phyloP scores from a whole-genome alignment of 495 filamentous ascomycete genomes.

The Penicillium pancosmium region DNA sequence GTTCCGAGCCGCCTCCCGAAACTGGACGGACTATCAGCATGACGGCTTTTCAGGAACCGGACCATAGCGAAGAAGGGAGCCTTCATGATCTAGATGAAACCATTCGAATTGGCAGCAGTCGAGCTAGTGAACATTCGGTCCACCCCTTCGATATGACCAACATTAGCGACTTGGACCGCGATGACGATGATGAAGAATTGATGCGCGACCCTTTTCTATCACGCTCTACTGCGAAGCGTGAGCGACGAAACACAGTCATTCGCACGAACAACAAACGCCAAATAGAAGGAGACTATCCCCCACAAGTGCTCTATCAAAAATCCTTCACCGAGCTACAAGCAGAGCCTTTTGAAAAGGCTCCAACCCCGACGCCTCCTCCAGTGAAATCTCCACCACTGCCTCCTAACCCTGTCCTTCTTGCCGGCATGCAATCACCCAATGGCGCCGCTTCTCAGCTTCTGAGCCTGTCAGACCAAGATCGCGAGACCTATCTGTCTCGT shows the following conservation, averaged over 20 bases:
- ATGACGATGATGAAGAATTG: slow-evolving; percentile 35
- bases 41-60: slow-evolving; percentile 18
- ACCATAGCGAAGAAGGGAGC: slow-evolving; percentile 27
- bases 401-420: slow-evolving; percentile 13
- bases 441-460: slow-evolving; percentile 37
- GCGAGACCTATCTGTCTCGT: slow-evolving; percentile 63
- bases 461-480: slow-evolving; percentile 41
- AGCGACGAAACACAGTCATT: slow-evolving; percentile 27
- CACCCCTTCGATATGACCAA: slow-evolving; percentile 42
- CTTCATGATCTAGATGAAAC: slow-evolving; percentile 30
- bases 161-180: slow-evolving; percentile 33
- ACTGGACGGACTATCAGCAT: slow-evolving; percentile 25
- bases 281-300: slow-evolving; percentile 46
- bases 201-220: slow-evolving; percentile 39
- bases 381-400: slow-evolving; percentile 28
- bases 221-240: slow-evolving; percentile 7
- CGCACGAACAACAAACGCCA: slow-evolving; percentile 41
- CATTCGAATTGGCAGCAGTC: slow-evolving; percentile 23
- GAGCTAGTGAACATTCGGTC: slow-evolving; percentile 33
- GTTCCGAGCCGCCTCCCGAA: slow-evolving; percentile 37
- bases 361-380: slow-evolving; percentile 24
- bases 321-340: slow-evolving; percentile 46
- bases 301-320: slow-evolving; percentile 45
- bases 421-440: slow-evolving; percentile 21
- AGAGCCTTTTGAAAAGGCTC: slow-evolving; percentile 47